Base-by-base conservation (phyloP, 805 yeast genomes). In the Helenozyma baotianmanensis region DNA sequence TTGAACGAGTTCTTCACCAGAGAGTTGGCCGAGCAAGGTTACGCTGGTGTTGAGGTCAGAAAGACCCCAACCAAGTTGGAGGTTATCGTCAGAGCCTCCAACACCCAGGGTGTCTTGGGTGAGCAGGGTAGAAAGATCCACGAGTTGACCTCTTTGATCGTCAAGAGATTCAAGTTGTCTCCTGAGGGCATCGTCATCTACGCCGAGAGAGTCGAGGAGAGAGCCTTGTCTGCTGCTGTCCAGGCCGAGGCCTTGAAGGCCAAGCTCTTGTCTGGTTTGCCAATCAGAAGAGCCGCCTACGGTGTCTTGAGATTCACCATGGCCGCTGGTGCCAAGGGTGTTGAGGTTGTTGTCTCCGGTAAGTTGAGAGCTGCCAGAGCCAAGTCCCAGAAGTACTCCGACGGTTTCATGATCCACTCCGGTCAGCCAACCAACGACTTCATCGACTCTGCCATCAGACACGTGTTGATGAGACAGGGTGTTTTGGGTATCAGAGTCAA, bases 241-340 rank as follows among this genome's bases (percentile, higher is more conserved):
- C 98, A 92, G 79, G 95, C 97, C 69, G 98, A 92, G 80, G 92
- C 96, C 59, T 80, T 92, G 70, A 88, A 88, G 72, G 84, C 89
- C 88, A 92, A 92, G 79, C 82, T 92, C 61, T 84, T 92, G 66
- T 84, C 83, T 76, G 98, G 98, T 79, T 82, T 92, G 66, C 96
- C 97, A 64, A 88, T 92, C 78, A 88, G 98, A 80, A 87, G 98
- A 80, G 98, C 98, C 59, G 97, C 97, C 62, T 92, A 92, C 87
- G 97, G 97, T 87, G 97, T 92, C 58, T 94, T 92, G 76, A 88
- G 98, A 80, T 86, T 80, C 82, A 96, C 94, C 64, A 92, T 92
- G 96, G 97, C 89, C 74, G 87, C 97, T 52, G 98, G 98, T 75
- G 98, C 98, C 68, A 92, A 92, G 86, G 98, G 98, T 89, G 96